phyloP scores from a whole-genome alignment of 2,329 filamentous ascomycete genomes.

The Trichophyton equinum region DNA sequence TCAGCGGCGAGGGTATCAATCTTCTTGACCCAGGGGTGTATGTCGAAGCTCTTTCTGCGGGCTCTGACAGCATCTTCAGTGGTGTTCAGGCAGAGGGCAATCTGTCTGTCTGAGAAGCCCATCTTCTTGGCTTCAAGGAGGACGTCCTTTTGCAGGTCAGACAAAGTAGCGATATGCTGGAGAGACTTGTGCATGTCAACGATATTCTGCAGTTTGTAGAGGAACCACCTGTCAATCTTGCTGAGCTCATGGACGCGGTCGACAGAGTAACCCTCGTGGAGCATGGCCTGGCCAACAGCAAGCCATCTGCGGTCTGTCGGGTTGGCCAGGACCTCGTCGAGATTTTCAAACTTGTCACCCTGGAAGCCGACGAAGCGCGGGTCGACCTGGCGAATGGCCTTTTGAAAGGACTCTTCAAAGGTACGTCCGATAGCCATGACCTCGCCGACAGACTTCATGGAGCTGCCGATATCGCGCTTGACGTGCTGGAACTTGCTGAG shows the following conservation, averaged over 20 bases:
- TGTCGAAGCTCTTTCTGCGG: slow-evolving; percentile 69
- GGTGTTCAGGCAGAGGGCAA: slow-evolving; percentile 70
- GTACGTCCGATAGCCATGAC: slow-evolving; percentile 99
- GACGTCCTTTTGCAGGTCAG: slow-evolving; percentile 76
- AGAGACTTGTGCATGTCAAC: slow-evolving; percentile 81
- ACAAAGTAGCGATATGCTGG: slow-evolving; percentile 68
- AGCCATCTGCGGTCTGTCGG: slow-evolving; percentile 95
- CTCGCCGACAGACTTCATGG: slow-evolving; percentile 98
- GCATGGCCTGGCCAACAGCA: slow-evolving; percentile 93
- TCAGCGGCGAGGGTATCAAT: slow-evolving; percentile 96
- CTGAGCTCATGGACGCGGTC: slow-evolving; percentile 85
- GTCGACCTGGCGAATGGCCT: slow-evolving; percentile 94
- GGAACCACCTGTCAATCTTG: slow-evolving; percentile 99
- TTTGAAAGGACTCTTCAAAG: slow-evolving; percentile 98
- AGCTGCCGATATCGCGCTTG: slow-evolving; percentile 89
- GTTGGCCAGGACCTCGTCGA: slow-evolving; percentile 81
- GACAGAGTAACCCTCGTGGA: slow-evolving; percentile 89
- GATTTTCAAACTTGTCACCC: slow-evolving; percentile 83
- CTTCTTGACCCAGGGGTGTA: slow-evolving; percentile 93
- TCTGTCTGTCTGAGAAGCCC: slow-evolving; percentile 95
- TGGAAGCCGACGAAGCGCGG: slow-evolving; percentile 86
- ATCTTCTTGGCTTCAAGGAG: slow-evolving; percentile 90
- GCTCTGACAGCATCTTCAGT: slow-evolving; percentile 85
- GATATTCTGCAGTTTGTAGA: slow-evolving; percentile 96
- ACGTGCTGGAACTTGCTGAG: slow-evolving; percentile 98